These are phyloP conservation scores for Prunus armeniaca DNA, from an alignment of 306 rosid genomes.

Conservation along the genomic window DNA sequence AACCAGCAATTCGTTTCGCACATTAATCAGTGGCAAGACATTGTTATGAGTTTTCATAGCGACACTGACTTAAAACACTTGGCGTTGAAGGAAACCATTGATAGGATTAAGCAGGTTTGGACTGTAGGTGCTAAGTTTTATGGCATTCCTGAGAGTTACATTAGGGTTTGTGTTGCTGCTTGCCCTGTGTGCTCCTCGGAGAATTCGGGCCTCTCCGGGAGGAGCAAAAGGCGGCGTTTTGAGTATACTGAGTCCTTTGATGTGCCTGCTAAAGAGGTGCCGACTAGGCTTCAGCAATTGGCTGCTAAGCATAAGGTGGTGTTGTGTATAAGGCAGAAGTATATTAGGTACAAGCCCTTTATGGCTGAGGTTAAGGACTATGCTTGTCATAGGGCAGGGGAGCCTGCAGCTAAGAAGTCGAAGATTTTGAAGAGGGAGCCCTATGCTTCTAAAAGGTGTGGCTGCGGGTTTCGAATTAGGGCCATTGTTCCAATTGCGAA, in stretches of 20 bases:
- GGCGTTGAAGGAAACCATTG: conserved; percentile 80
- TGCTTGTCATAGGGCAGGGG: conserved; percentile 96
- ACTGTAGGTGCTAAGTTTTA: conserved; percentile 98
- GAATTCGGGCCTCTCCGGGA: conserved; percentile 39
- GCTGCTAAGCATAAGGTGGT: conserved; percentile 95
- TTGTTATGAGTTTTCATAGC: conserved; percentile 74
- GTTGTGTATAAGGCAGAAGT: conserved; percentile 95
- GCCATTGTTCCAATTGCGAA: conserved; percentile 96
- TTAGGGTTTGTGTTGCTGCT: conserved; percentile 83
- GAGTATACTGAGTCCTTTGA: conserved; percentile 92
- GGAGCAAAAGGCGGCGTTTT: conserved; percentile 76
- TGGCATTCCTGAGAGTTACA: conserved; percentile 92
- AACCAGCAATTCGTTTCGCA: conserved; percentile 87
- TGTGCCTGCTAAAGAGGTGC: conserved; percentile 93
- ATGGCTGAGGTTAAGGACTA: conserved; percentile 99
- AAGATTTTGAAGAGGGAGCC: conserved; percentile 95
- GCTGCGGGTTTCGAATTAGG: conserved; percentile 96
- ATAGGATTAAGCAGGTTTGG: conserved; percentile 87
- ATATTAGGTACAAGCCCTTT: conserved; percentile 94
- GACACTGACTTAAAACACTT: conserved; percentile 80
- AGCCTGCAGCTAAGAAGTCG: conserved; percentile 75
- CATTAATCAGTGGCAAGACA: conserved; percentile 84
- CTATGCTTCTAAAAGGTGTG: conserved; percentile 90
- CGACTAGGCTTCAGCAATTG: conserved; percentile 70
- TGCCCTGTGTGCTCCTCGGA: conserved; percentile 69